Percentiles rank a stretch among this genome's conserved stretches.
phyloP scores from a whole-genome alignment of 1,139 yeast genomes.

The Debaryomyces robertsiae region DNA sequence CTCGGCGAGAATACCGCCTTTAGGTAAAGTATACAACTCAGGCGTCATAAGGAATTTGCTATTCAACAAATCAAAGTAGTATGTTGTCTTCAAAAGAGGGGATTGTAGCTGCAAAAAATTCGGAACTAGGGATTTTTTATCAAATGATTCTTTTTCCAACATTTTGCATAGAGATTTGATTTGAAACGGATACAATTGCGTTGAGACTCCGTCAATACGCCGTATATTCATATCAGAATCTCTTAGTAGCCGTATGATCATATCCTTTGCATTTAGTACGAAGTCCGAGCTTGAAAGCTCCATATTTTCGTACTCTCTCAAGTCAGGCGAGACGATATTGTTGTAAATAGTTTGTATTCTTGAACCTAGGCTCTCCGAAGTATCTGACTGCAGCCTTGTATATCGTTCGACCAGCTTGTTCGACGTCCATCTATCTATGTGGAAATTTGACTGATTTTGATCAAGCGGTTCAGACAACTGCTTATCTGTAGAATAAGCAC shows the following conservation, averaged over 20 bases:
- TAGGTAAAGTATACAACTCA: constrained; percentile 46
- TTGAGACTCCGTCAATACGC: constrained; percentile 49
- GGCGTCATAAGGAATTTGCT: constrained; percentile 36
- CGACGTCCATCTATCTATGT: constrained; percentile 35
- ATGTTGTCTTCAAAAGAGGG: constrained; percentile 18
- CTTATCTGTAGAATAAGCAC: constrained; percentile 2
- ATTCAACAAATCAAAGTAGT: constrained; percentile 38
- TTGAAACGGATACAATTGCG: constrained; percentile 59
- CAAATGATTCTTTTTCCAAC: constrained; percentile 52
- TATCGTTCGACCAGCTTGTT: constrained; percentile 15
- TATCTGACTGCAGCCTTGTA: not conserved
- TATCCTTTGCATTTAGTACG: constrained; percentile 7
- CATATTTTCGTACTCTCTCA: constrained; percentile 20
- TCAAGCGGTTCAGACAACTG: not conserved
- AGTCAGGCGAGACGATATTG: constrained; percentile 42
- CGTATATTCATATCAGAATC: constrained; percentile 10
- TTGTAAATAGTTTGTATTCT: constrained; percentile 39
- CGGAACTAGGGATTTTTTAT: constrained; percentile 43
- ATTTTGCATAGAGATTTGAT: constrained; percentile 58
- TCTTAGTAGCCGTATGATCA: constrained; percentile 6
- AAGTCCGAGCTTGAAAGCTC: constrained; percentile 4
- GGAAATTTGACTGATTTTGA: constrained; percentile 23
- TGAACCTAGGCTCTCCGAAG: constrained; percentile 18
- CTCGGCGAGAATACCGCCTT: constrained; percentile 74
- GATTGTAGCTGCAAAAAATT: constrained; percentile 36